Conservation (phyloP, 495 filamentous ascomycete species). For the Daldinia childiae region DNA sequence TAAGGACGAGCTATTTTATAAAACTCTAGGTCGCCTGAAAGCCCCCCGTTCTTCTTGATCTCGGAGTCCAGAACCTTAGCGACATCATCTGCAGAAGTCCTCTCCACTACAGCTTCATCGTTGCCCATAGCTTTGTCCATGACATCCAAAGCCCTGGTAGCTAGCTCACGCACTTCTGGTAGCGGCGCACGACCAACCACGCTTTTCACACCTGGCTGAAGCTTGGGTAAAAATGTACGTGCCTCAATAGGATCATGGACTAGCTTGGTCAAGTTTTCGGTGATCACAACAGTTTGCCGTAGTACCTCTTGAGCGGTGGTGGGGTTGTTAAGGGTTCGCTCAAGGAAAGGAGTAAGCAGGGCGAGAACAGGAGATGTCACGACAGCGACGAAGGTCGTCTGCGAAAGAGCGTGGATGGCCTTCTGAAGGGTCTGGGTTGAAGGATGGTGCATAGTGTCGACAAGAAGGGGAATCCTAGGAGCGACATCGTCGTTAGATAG, state of each 20-base stretch:
- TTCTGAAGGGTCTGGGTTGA: conserved; percentile 88
- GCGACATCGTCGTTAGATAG: conserved; percentile 97
- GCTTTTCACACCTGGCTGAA: conserved; percentile 90
- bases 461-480: conserved; percentile 89
- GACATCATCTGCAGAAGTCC: conserved; percentile 79
- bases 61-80: conserved; percentile 75
- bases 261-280: conserved; percentile 97
- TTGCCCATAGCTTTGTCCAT: conserved; percentile 95
- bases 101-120: conserved; percentile 70
- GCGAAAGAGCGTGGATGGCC: conserved; percentile 94
- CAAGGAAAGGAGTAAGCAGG: conserved; percentile 94
- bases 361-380: conserved; percentile 98
- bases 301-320: conserved; percentile 92
- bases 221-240: conserved; percentile 92
- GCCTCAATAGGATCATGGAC: conserved; percentile 98
- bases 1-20: conserved; percentile 76
- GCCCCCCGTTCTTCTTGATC: conserved; percentile 72
- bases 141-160: conserved; percentile 79
- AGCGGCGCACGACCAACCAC: conserved; percentile 89
- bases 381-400: conserved; percentile 98
- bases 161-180: conserved; percentile 93
- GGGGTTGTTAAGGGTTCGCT: conserved; percentile 90
- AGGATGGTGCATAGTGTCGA: conserved; percentile 95
- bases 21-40: conserved; percentile 69
- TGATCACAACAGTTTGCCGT: conserved; percentile 95